A percentile compares a stretch with the other conserved stretches of the same genome.
Evolutionary conservation across 75 land plant species (phyloP).

Genomic region (Sequoiadendron giganteum): DNA sequence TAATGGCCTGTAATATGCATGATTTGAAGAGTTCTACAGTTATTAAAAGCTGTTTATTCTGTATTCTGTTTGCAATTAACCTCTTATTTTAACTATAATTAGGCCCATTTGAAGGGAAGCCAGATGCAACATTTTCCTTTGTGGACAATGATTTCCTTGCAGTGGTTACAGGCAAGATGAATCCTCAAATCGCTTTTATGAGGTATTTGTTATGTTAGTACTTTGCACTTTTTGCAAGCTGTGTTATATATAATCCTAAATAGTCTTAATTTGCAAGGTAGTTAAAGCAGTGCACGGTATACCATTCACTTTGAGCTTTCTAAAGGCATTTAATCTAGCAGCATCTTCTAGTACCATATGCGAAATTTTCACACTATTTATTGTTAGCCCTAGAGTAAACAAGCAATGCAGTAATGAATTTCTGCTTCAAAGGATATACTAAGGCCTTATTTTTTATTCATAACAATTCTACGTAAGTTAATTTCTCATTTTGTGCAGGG

Average conservation of each 20-base stretch:
- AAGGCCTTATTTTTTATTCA: neutral
- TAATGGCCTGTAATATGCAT: neutral
- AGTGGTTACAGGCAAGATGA: slow-evolving; percentile 85
- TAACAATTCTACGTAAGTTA: neutral
- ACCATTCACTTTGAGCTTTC: neutral
- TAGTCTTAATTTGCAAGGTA: neutral
- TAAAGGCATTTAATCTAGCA: neutral
- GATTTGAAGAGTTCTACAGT: neutral
- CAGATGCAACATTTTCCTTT: slow-evolving; percentile 94
- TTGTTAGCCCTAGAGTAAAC: neutral
- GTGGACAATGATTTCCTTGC: slow-evolving; percentile 80
- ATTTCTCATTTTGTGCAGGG: slow-evolving; percentile 49
- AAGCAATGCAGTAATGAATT: neutral
- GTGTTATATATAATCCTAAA: neutral
- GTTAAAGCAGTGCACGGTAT: neutral
- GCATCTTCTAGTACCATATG: neutral
- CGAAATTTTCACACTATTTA: neutral
- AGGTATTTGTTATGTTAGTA: slow-evolving; percentile 43
- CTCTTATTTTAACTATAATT: neutral
- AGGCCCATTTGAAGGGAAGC: slow-evolving; percentile 87
- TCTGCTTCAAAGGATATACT: neutral
- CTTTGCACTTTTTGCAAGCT: neutral
- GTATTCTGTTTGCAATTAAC: neutral
- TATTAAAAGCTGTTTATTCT: neutral
- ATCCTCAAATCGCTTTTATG: slow-evolving; percentile 96